Base-by-base conservation (phyloP, 2,329 filamentous ascomycete genomes). In the Botrytis galanthina region DNA sequence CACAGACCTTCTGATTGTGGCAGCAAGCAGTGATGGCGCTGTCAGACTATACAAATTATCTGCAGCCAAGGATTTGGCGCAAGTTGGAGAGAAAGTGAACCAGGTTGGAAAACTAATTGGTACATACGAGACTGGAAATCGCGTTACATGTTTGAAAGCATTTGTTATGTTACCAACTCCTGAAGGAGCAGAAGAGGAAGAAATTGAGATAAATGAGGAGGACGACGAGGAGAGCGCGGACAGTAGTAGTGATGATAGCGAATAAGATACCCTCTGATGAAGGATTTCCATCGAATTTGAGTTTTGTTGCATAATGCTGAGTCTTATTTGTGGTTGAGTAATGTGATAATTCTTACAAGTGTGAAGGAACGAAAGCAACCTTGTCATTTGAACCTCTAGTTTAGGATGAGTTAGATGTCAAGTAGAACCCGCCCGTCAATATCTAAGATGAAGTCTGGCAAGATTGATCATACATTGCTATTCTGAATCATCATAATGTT, bases 121-220 rank as follows among this genome's bases (percentile, higher is more conserved):
- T 26, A 90, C 88, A 46, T 96, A 96, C 79, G 92, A 95, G 82
- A 97, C 95, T 35, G 90, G 91, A 63, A 95, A 95, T 81, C 87
- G 96, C 73, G 94, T 98, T 77, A 98, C 95, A 54, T 98, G 96
- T 81, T 81, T 98, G 79, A 90, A 90, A 78, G 92, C 92, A 35
- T 98, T 97, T 84, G 85, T 93, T 76, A 97, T 98, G 93, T 88
- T 93, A 82, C 87, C 90, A 78, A 85, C 87, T 64, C 87, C 89
- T 26, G 89, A 90, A 59, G 87, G 87, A 35, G 84, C 86, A 62
- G 89, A 89, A 78, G 89, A 88, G 48, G 78, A 78, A 26, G 69
- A 66, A 14, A 66, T 75, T 32, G 77, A 77, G 63, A 75, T 76
- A 42, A 76, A 78, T n/a, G 76, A 78, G 35, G 76, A 77, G 37